These are phyloP conservation scores for Ustilago nuda DNA, from an alignment of 1,284 basidiomycete species.

Conservation along the genomic window DNA sequence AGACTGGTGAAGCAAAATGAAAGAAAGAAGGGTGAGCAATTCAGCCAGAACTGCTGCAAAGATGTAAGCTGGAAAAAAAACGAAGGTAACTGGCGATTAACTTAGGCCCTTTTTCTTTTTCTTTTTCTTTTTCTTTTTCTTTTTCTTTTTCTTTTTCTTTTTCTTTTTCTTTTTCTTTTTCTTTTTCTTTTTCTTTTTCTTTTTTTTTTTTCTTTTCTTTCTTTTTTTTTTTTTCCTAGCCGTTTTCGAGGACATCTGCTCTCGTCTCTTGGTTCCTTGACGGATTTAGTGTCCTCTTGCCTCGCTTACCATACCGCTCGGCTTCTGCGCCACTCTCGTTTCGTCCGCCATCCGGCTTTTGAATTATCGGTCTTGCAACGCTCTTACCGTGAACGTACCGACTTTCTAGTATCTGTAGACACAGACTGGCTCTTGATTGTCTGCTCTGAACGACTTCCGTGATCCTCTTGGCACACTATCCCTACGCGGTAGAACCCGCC, in stretches of 20 bases:
- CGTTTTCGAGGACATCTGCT: background rate
- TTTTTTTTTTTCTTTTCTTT: too few species aligned
- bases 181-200: too few species aligned
- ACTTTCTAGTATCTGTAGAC: background rate
- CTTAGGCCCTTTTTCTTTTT: too few species aligned
- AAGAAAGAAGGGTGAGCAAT: background rate
- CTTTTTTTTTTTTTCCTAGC: background rate
- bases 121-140: too few species aligned
- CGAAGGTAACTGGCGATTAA: too few species aligned
- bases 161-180: too few species aligned
- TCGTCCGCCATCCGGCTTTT: slow-evolving; percentile 2
- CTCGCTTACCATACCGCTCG: background rate
- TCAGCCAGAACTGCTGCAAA: background rate
- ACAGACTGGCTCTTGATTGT: background rate
- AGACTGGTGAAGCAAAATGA: background rate
- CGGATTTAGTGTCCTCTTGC: background rate
- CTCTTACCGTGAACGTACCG: background rate
- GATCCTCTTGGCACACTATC: background rate
- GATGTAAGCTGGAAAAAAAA: too few species aligned
- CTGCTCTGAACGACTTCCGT: background rate
- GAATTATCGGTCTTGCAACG: background rate
- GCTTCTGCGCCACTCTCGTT: background rate
- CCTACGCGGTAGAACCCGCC: background rate
- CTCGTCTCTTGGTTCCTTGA: background rate
- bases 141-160: too few species aligned